Percentiles rank a stretch among this genome's conserved stretches.
Evolutionary conservation across 108 stramenopile species (phyloP).

Genomic region (Fragilariopsis cylindrus): DNA sequence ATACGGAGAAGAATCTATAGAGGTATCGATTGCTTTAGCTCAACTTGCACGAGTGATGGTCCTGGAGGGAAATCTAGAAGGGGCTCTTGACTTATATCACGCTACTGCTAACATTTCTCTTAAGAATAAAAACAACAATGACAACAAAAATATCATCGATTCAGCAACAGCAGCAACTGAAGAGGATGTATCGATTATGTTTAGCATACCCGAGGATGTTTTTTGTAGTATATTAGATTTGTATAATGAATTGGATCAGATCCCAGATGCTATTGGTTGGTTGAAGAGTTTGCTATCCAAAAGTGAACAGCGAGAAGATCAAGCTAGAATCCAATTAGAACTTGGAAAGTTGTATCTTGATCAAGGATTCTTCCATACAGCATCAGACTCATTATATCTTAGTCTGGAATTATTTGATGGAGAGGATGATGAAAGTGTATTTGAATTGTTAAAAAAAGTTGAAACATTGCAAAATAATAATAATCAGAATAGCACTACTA

Average conservation of each 20-base stretch:
- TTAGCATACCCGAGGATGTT: constrained; percentile 15
- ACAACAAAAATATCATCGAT: background rate
- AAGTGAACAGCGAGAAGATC: constrained; percentile 18
- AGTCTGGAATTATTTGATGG: constrained; percentile 28
- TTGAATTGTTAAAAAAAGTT: constrained; percentile 33
- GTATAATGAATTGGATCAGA: constrained; percentile 17
- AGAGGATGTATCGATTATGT: background rate
- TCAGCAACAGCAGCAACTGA: background rate
- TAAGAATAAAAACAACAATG: background rate
- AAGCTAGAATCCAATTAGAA: constrained; percentile 30
- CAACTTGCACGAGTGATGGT: constrained; percentile 44
- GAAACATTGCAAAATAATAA: constrained; percentile 24
- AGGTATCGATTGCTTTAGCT: constrained; percentile 37
- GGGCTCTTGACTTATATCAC: constrained; percentile 45
- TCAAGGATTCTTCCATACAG: constrained; percentile 26
- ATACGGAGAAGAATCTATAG: constrained; percentile 32
- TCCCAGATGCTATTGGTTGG: constrained; percentile 30
- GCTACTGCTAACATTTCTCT: constrained; percentile 33
- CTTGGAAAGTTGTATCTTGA: constrained; percentile 34
- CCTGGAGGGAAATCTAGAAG: constrained; percentile 42
- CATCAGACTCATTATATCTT: constrained; percentile 16
- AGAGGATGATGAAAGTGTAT: constrained; percentile 27
- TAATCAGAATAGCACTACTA: background rate
- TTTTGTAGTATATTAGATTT: constrained; percentile 22
- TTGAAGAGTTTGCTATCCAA: constrained; percentile 14